phyloP scores from a whole-genome alignment of 2,329 filamentous ascomycete species.

The Colletotrichum sojae region DNA sequence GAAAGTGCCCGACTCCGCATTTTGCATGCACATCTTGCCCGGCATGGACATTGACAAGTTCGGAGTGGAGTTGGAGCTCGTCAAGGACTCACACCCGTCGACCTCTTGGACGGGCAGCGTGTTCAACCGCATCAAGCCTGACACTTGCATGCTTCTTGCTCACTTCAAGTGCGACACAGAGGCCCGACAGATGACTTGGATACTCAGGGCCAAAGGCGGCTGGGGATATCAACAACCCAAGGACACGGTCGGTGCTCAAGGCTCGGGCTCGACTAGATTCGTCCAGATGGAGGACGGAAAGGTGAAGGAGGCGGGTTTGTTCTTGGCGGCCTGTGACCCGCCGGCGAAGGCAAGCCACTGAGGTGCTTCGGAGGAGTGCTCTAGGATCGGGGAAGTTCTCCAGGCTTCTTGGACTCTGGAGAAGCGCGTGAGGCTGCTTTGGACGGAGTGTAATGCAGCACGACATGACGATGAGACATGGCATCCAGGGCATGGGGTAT shows the following conservation, averaged over 20 bases:
- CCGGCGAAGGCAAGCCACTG: too few species aligned
- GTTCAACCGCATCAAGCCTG: background rate
- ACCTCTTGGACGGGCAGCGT: background rate
- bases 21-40: slow-evolving; percentile 3
- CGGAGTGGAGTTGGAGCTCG: background rate
- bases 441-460: background rate
- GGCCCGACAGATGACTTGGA: background rate
- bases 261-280: too few species aligned
- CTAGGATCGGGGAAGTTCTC: too few species aligned
- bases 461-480: background rate
- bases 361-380: too few species aligned
- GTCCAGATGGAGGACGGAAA: too few species aligned
- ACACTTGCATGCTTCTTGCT: background rate
- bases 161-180: background rate
- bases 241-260: too few species aligned
- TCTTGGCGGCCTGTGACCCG: too few species aligned
- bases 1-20: background rate
- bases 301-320: too few species aligned
- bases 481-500: background rate
- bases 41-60: background rate
- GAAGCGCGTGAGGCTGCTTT: too few species aligned
- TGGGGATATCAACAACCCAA: too few species aligned
- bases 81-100: background rate
- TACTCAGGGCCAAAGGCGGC: too few species aligned
- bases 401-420: too few species aligned